A percentile compares a stretch with the other conserved stretches of the same genome.
Evolutionary conservation across 148 eudicot genomes (phyloP).

Genomic region (Chenopodium formosanum): DNA sequence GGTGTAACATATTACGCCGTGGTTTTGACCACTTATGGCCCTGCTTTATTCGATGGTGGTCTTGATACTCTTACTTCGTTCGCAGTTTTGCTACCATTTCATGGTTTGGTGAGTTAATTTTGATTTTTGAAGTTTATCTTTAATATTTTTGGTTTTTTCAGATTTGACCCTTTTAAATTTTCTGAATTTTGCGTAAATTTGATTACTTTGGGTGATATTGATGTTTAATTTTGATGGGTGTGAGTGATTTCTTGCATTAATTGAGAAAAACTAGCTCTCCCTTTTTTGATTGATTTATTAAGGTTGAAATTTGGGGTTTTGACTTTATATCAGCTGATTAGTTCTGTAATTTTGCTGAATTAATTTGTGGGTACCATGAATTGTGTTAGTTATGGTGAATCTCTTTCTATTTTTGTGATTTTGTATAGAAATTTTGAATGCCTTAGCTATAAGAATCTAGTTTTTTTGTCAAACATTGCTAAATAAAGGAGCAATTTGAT

Average conservation of each 20-base stretch:
- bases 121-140: not conserved
- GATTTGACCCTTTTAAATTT: slow-evolving; percentile 5
- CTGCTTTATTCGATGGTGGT: slow-evolving; percentile 61
- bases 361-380: not conserved
- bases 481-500: slow-evolving; percentile 7
- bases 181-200: slow-evolving; percentile 23
- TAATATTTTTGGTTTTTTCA: not conserved
- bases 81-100: slow-evolving; percentile 70
- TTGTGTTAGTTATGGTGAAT: not conserved
- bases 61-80: slow-evolving; percentile 55
- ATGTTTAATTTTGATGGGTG: not conserved
- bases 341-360: not conserved
- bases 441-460: not conserved
- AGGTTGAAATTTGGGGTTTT: not conserved
- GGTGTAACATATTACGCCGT: slow-evolving; percentile 92
- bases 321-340: not conserved
- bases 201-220: not conserved
- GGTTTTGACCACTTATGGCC: slow-evolving; percentile 71
- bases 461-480: not conserved
- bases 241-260: not conserved
- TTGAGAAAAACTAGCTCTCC: not conserved
- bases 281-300: not conserved
- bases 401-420: not conserved
- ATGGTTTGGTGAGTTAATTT: slow-evolving; percentile 37
- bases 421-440: not conserved